Conservation (phyloP, 371 early-diverging fungal species). For the Mortierella sp. region DNA sequence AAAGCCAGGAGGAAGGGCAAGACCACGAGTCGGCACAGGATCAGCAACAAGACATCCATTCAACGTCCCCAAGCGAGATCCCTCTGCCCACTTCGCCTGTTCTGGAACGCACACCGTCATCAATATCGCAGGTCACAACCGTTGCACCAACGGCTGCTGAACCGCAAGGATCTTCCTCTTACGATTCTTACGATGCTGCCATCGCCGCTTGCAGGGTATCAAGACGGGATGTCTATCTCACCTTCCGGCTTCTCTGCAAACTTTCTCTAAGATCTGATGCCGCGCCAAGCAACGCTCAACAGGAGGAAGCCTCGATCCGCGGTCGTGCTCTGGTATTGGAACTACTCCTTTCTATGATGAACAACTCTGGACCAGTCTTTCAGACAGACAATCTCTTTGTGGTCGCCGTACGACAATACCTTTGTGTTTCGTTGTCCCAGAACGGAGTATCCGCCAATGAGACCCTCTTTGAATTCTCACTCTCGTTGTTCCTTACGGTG, state of each 20-base stretch:
- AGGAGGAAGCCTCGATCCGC: slow-evolving; percentile 51
- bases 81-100: slow-evolving; percentile 33
- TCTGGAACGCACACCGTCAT: slow-evolving; percentile 28
- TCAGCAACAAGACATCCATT: not conserved
- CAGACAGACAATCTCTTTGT: slow-evolving; percentile 60
- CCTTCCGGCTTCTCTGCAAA: slow-evolving; percentile 93
- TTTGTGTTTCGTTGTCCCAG: slow-evolving; percentile 70
- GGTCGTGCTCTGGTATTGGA: slow-evolving; percentile 64
- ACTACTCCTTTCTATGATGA: slow-evolving; percentile 67
- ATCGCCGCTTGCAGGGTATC: slow-evolving; percentile 53
- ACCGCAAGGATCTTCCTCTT: slow-evolving; percentile 31
- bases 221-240: slow-evolving; percentile 85
- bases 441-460: slow-evolving; percentile 72
- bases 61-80: slow-evolving; percentile 23
- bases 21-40: slow-evolving; percentile 8
- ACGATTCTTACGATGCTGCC: slow-evolving; percentile 31
- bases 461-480: slow-evolving; percentile 74
- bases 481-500: slow-evolving; percentile 70
- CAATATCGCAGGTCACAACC: slow-evolving; percentile 12
- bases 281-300: slow-evolving; percentile 39
- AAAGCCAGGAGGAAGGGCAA: slow-evolving; percentile 6
- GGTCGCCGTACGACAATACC: slow-evolving; percentile 71
- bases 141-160: slow-evolving; percentile 1
- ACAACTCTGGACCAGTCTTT: slow-evolving; percentile 69
- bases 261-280: slow-evolving; percentile 80